Conservation (phyloP, 2,329 filamentous ascomycete species). For the Phialemoniopsis sp. region DNA sequence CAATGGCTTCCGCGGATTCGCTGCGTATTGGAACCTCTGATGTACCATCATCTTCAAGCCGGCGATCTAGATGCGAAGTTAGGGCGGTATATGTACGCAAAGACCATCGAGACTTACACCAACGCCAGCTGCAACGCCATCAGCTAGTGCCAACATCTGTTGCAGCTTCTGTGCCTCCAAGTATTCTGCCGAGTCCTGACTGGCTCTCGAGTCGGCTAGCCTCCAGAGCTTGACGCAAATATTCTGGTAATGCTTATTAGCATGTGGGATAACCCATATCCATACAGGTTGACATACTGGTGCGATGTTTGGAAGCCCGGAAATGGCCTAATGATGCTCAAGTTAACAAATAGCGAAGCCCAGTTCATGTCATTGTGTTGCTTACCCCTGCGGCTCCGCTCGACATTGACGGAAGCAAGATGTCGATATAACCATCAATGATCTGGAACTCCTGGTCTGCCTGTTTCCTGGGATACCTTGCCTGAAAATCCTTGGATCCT, state of each 20-base stretch:
- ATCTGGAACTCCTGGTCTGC: constrained; percentile 9
- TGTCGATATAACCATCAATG: constrained; percentile 20
- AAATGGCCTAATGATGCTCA: too few species aligned
- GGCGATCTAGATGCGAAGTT: constrained; percentile 8
- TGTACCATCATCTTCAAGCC: constrained; percentile 16
- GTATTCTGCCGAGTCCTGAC: background rate
- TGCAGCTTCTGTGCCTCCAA: constrained; percentile 12
- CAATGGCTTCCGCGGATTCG: constrained; percentile 11
- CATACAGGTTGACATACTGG: constrained; percentile 1
- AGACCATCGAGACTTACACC: constrained; percentile 6
- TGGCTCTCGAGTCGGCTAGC: background rate
- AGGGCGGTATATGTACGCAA: background rate
- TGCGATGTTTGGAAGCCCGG: constrained; percentile 6
- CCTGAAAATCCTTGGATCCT: constrained; percentile 1
- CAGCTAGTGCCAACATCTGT: constrained; percentile 11
- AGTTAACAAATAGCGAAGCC: too few species aligned
- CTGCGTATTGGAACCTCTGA: constrained; percentile 12
- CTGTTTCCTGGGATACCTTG: constrained; percentile 4
- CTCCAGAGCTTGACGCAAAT: constrained; percentile 11
- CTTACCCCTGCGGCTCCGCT: constrained; percentile 10
- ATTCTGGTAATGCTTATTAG: constrained; percentile 2
- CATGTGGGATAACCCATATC: too few species aligned
- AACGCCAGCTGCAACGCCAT: constrained; percentile 12
- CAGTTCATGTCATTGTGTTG: background rate
- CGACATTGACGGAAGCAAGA: constrained; percentile 16